Conservation (phyloP, 768 basidiomycete species). For the Agaricus bisporus region DNA sequence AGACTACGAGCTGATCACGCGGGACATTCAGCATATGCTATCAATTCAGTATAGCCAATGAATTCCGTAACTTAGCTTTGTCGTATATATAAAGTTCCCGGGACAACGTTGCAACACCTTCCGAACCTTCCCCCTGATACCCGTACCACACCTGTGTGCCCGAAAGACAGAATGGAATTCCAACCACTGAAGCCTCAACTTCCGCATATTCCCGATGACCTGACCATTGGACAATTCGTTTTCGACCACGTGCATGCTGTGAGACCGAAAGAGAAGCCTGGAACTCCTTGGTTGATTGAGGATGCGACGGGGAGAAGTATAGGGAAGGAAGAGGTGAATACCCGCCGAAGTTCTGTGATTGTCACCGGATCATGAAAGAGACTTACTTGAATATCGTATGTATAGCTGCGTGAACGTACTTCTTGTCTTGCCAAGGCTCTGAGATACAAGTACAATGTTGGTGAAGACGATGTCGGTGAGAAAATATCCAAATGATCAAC, state of each 20-base stretch:
- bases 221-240: slow-evolving; percentile 49
- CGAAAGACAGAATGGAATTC: slow-evolving; percentile 22
- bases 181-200: slow-evolving; percentile 22
- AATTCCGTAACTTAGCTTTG: too few species aligned
- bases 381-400: neutral
- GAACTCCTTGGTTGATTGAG: slow-evolving; percentile 42
- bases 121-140: neutral
- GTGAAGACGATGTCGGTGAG: slow-evolving; percentile 51
- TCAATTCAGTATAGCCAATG: too few species aligned
- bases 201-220: slow-evolving; percentile 42
- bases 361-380: neutral
- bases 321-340: slow-evolving; percentile 33
- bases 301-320: slow-evolving; percentile 38
- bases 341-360: neutral
- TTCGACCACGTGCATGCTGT: slow-evolving; percentile 39
- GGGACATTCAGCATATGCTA: too few species aligned
- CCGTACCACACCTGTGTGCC: neutral
- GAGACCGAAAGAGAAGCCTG: slow-evolving; percentile 28
- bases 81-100: neutral
- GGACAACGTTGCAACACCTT: neutral
- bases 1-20: too few species aligned
- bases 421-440: slow-evolving; percentile 43
- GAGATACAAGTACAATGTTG: slow-evolving; percentile 33
- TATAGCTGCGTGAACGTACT: slow-evolving; percentile 44
- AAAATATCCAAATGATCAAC: neutral